A percentile compares a stretch with the other conserved stretches of the same genome.
These are phyloP conservation scores for Penicillium canescens DNA, from an alignment of 495 filamentous ascomycete species.

Conservation along the genomic window DNA sequence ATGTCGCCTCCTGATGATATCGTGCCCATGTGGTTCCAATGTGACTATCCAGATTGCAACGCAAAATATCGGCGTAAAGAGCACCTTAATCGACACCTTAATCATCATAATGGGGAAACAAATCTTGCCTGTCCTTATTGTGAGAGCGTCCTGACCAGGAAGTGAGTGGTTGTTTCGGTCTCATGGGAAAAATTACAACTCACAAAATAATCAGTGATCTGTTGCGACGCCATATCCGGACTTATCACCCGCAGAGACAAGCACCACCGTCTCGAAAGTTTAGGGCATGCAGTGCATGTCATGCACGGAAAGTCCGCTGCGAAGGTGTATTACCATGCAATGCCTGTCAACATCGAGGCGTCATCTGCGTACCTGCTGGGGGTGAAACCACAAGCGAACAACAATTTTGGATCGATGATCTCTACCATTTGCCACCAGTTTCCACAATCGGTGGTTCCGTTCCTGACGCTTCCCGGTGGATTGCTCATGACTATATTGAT, in stretches of 20 bases:
- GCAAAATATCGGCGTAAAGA: slow-evolving; percentile 25
- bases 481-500: slow-evolving; percentile 11
- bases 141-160: slow-evolving; percentile 15
- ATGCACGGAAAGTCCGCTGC: slow-evolving; percentile 17
- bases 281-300: slow-evolving; percentile 17
- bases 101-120: slow-evolving; percentile 3
- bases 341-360: slow-evolving; percentile 10
- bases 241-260: slow-evolving; percentile 10
- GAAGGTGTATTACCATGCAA: slow-evolving; percentile 18
- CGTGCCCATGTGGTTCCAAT: slow-evolving; percentile 4
- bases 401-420: not conserved
- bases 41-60: slow-evolving; percentile 12
- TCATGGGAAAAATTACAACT: not conserved
- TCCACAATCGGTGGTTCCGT: not conserved
- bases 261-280: slow-evolving; percentile 2
- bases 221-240: slow-evolving; percentile 20
- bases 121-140: slow-evolving; percentile 17
- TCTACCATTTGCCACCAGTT: not conserved
- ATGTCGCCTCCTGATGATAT: not conserved
- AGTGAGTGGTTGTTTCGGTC: slow-evolving; percentile 3
- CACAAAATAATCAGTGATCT: slow-evolving; percentile 11
- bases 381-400: not conserved
- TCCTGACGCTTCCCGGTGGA: not conserved
- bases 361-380: slow-evolving; percentile 4
- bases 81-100: slow-evolving; percentile 23